These are phyloP conservation scores for Tilletia horrida DNA, from an alignment of 1,284 basidiomycete genomes.

Conservation along the genomic window DNA sequence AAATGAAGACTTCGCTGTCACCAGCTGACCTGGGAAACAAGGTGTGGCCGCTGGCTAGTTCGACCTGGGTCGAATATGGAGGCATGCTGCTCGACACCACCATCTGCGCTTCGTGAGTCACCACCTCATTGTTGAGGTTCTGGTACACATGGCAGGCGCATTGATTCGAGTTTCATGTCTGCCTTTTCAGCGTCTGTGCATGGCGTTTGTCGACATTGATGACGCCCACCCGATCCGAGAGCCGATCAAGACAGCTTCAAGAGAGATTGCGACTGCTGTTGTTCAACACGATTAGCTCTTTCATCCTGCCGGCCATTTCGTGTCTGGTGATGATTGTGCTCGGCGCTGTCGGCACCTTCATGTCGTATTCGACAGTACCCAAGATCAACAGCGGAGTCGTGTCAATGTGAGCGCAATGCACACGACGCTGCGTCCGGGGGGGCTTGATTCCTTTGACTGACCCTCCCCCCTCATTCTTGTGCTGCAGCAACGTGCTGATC, in stretches of 20 bases:
- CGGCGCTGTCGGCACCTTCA: background rate
- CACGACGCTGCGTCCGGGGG: no score
- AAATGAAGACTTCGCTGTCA: slow-evolving; percentile 1
- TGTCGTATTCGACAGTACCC: background rate
- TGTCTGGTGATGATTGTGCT: slow-evolving; percentile 11
- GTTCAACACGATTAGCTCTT: slow-evolving; percentile 16
- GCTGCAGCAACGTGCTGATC: slow-evolving; percentile 3
- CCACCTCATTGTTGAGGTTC: background rate
- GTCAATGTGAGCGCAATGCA: background rate
- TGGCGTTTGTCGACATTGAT: background rate
- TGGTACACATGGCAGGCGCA: no score
- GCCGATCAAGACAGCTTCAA: background rate
- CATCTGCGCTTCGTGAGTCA: slow-evolving; percentile 5
- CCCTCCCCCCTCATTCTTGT: background rate
- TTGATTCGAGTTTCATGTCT: no score
- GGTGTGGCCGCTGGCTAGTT: background rate
- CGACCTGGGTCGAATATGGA: slow-evolving; percentile 11
- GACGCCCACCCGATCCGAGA: background rate
- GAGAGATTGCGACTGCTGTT: slow-evolving; percentile 12
- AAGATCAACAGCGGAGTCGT: slow-evolving; percentile 14
- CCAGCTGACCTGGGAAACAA: slow-evolving; percentile 7
- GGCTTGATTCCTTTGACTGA: no score
- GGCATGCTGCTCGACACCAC: slow-evolving; percentile 13
- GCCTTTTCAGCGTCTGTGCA: slow-evolving; percentile 8
- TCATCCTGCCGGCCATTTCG: slow-evolving; percentile 11